phyloP scores from a whole-genome alignment of 768 basidiomycete species.

The Suillus americanus region DNA sequence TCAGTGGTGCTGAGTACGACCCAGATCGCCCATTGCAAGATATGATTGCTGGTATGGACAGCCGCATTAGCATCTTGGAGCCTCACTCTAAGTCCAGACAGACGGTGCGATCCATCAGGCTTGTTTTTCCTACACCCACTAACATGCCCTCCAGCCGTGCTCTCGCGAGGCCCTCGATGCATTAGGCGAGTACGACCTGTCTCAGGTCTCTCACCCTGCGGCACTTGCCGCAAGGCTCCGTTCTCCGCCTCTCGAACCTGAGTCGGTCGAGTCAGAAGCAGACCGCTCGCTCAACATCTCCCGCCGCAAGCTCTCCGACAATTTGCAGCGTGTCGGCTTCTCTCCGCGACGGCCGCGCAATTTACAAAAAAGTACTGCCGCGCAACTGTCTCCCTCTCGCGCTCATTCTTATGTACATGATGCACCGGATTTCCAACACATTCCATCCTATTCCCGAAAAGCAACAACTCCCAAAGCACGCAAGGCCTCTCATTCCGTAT shows the following conservation, averaged over 20 bases:
- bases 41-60: constrained; percentile 64
- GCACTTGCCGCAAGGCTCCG: constrained; percentile 42
- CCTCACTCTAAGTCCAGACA: constrained; percentile 48
- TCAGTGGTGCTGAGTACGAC: constrained; percentile 83
- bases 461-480: constrained; percentile 35
- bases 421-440: not conserved
- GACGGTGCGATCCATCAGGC: constrained; percentile 35
- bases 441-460: constrained; percentile 15
- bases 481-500: constrained; percentile 22
- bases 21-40: constrained; percentile 77
- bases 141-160: constrained; percentile 24
- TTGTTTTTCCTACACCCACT: constrained; percentile 6
- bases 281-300: constrained; percentile 42
- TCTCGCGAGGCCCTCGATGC: constrained; percentile 59
- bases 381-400: constrained; percentile 16
- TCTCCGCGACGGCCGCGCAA: constrained; percentile 75
- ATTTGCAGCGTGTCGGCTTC: constrained; percentile 65
- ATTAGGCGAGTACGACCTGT: constrained; percentile 62
- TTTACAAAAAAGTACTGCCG: constrained; percentile 30
- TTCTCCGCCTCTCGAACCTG: constrained; percentile 46
- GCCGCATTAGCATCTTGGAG: constrained; percentile 57
- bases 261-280: constrained; percentile 50
- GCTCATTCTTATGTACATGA: constrained; percentile 14
- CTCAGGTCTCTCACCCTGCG: constrained; percentile 49
- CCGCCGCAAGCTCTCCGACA: constrained; percentile 69